Base-by-base conservation (phyloP, 176 grass and related monocot genomes). In the Sorghum bicolor region DNA sequence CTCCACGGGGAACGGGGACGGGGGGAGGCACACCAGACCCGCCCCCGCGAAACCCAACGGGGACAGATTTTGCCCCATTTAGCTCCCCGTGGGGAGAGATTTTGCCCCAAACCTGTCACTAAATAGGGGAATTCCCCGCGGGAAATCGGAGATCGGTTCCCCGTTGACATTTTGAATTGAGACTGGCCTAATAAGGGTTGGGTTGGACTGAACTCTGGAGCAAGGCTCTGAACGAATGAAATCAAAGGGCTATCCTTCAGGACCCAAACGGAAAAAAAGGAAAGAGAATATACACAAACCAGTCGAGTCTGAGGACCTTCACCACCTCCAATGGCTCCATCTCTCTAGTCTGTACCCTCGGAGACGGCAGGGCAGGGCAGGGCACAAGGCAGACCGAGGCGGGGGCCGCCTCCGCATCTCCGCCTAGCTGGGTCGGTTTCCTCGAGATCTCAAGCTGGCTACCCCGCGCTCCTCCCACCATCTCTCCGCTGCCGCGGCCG, bases 391-490 rank as follows among this genome's bases (percentile, higher is more conserved):
- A 28, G 55, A 60, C 22, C 24, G 2, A 22, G 50, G 19, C 50
- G 53, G 53, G 53, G 8, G 25, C 12, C 60, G 26, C 29, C 17
- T 36, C 32, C 64, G 31, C 65, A 68, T 22, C 67, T 10, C 67
- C 66, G 36, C 34, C 20, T 64, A 8, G 61, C 61, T 64, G 62
- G 66, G 66, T 0, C 1, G 44, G 26, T 28, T 53, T 25, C 36
- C n/a, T 37, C n/a, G 24, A 28, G 26, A 67, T 80, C 30, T n/a
- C 73, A 76, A 83, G 77, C 82, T 94, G 94, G 91, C 91, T 74
- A 88, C 93, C 53, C 83, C 86, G 14, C 80, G 88, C 45, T 39
- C 86, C 78, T 86, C 85, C 65, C 86, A 87, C 90, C 84, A 88
- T 69, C 70, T 78, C 44, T 83, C 82, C 86, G 67, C 80, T 55